Conservation (phyloP, 2,329 filamentous ascomycete genomes). For the Aspergillus japonicus region DNA sequence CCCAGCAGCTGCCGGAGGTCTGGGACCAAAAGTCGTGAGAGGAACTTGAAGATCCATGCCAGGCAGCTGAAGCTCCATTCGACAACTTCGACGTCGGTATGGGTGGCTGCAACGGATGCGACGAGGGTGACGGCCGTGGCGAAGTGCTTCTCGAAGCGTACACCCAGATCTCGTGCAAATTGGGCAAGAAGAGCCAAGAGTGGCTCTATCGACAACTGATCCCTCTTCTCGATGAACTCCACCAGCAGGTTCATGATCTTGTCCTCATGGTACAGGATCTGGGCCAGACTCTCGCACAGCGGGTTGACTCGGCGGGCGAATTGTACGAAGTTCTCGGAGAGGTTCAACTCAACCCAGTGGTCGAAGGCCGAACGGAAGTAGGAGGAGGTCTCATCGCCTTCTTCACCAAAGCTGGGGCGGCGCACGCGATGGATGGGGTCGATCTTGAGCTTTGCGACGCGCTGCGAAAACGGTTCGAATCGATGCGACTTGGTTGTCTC, state of each 20-base stretch:
- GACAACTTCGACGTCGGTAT: constrained; percentile 80
- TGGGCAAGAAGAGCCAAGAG: constrained; percentile 84
- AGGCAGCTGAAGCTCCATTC: constrained; percentile 96
- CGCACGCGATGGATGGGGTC: constrained; percentile 89
- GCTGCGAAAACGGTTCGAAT: constrained; percentile 87
- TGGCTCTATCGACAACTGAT: constrained; percentile 79
- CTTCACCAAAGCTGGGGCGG: constrained; percentile 74
- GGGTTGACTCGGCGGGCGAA: constrained; percentile 75
- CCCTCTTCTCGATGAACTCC: constrained; percentile 72
- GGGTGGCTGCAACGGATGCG: constrained; percentile 72
- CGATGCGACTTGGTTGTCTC: constrained; percentile 77
- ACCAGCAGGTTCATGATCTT: constrained; percentile 77
- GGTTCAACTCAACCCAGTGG: constrained; percentile 88
- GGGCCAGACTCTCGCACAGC: constrained; percentile 83
- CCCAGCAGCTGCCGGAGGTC: constrained; percentile 82
- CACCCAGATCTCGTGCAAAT: constrained; percentile 90
- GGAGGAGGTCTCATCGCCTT: constrained; percentile 73
- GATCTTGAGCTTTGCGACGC: constrained; percentile 87
- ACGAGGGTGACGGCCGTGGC: constrained; percentile 71
- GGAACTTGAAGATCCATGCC: constrained; percentile 95
- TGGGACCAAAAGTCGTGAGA: constrained; percentile 80
- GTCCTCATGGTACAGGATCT: constrained; percentile 87
- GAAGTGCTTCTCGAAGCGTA: constrained; percentile 86
- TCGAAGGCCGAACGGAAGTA: constrained; percentile 81
- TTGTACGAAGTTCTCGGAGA: constrained; percentile 73